Evolutionary conservation across 495 filamentous ascomycete genomes (phyloP), one percentile per base, ranked within the genome.

Genomic region (Penicillium pancosmium): DNA sequence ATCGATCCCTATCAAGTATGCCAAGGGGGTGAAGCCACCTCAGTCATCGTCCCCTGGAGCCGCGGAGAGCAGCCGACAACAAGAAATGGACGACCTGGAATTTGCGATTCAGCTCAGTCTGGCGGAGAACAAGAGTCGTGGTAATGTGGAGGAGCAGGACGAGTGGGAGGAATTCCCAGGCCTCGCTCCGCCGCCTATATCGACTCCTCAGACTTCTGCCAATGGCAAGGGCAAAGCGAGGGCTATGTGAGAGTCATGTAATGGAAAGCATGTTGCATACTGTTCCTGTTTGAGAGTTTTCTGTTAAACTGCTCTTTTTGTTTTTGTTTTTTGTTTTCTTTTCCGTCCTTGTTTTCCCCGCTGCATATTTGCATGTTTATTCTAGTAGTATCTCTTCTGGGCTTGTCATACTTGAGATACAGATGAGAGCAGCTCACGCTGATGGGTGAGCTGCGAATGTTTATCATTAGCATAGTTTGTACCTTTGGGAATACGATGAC

Each of bases 91-190:
- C 46, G 93, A 97, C 71, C 69, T 97, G 41, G 89, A 95, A 44
- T 86, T 91, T 57, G 94, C 94, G 3, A 73, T 97, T 56, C 86
- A 88, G 69, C 73, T 97, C 33, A 97, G 94, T 69, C 72, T 97
- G 47, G 89, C 87, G 12, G 92, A 96, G 73, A 86, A 92, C 54
- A 75, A 85, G 72, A 84, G 85, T 73, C 73, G 73, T 56, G 69
- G 67, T 61, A 57, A 66, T 50, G 60, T 61, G 58, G 57, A 55
- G 51, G 63, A 53, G 25, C 48, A 68, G 16, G 64, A 44, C 16
- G 41, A 66, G 46, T 76, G 74, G 31, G 83, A 86, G 31, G 84
- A 85, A 55, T 90, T 87, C 54, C 87, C 88, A 9, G 64, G 76
- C 31, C 73, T 88, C 18, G 72, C 77, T 61, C 21, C 70, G 62